These are phyloP conservation scores for Linnemannia hyalina DNA, from an alignment of 192 early-diverging fungal species.

Conservation along the genomic window DNA sequence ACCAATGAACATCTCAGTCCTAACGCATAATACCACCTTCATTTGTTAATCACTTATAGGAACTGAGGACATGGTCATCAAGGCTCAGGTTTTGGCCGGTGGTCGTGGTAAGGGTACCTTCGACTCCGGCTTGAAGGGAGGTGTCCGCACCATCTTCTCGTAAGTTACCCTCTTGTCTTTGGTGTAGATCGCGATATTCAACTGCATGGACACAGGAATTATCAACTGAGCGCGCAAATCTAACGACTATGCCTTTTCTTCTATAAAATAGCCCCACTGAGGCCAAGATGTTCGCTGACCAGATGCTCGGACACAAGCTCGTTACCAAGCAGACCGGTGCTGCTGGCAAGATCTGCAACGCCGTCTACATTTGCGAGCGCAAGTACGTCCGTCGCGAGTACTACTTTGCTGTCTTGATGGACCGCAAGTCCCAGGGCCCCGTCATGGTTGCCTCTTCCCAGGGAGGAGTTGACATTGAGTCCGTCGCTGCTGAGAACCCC, in stretches of 20 bases:
- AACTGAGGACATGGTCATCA: conserved; percentile 82
- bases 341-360: conserved; percentile 93
- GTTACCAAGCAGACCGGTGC: conserved; percentile 99
- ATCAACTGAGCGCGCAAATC: background rate
- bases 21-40: background rate
- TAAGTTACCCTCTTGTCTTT: conserved; percentile 60
- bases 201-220: background rate
- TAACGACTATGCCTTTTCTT: background rate
- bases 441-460: conserved; percentile 97
- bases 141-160: conserved; percentile 94
- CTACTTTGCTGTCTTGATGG: conserved; percentile 99
- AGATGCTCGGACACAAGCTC: conserved; percentile 98
- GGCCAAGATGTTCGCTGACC: conserved; percentile 86
- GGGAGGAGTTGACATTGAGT: conserved; percentile 99
- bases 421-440: conserved; percentile 94
- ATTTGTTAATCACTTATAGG: conserved; percentile 31
- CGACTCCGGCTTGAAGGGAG: conserved; percentile 95
- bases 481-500: conserved; percentile 93
- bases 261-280: conserved; percentile 78
- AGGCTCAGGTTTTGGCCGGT: conserved; percentile 94
- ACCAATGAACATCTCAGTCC: background rate
- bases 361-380: conserved; percentile 96
- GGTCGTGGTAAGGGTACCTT: conserved; percentile 99
- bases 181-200: background rate
- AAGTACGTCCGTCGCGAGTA: conserved; percentile 97